Evolutionary conservation across 176 grass and related monocot species (phyloP), one percentile per base, ranked within the genome.

Genomic region (Cenchrus fungigraminus): DNA sequence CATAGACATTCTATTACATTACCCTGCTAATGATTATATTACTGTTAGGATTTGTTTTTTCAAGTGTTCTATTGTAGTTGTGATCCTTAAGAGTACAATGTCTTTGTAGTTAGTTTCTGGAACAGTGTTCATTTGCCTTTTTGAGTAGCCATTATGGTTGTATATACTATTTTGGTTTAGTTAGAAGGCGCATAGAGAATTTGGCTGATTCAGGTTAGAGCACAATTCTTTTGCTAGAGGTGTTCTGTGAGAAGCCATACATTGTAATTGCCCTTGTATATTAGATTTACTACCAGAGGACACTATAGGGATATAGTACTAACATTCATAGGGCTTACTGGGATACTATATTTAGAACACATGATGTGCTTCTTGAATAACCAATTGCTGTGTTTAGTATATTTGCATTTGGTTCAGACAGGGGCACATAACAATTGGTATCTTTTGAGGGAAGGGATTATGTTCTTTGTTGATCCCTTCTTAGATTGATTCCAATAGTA

Each of bases 401-500:
- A 84, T 81, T 66, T 84, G 83, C 86, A 81, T 91, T 87, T 86
- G 86, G 86, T 88, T 91, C 79, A 91, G 86, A 91, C 78, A 34
- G 79, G 74, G 83, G 79, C 86, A 80, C 58, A 83, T 76, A 88
- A 15, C 15, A 79, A 83, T 79, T 58, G 65, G 8, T 59, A 79
- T 89, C 69, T 71, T 81, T 88, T 88, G 82, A 86, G 79, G 74
- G 86, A 94, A 88, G 40, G 79, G 78, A 60, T 60, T 50, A 34
- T 57, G 42, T 58, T 7, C 56, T 70, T 11, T 91, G 15, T 78
- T 82, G 9, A 64, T 84, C 59, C 79, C 31, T 86, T 88, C 88
- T 81, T 88, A 89, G 73, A 83, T 71, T 65, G 86, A 89, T 94
- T 86, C 69, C 70, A 37, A 86, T 12, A 91, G 13, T 25, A 6